Base-by-base conservation (phyloP, 2,329 filamentous ascomycete species). In the Trichoderma sp. region DNA sequence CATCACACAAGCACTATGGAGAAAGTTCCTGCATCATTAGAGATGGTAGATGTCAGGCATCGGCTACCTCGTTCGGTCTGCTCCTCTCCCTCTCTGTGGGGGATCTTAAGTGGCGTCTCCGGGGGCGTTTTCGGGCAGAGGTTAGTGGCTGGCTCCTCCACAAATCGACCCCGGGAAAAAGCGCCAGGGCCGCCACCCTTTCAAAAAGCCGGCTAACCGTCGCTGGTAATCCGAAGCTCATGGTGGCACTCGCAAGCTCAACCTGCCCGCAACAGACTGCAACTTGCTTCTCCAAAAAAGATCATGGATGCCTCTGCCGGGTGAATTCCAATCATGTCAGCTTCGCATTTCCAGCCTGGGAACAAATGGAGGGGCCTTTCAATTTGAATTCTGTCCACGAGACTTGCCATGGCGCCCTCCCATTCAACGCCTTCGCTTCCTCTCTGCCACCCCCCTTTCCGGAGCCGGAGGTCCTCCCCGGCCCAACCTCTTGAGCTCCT, bases 191-290 rank as follows among this genome's bases (percentile, higher is more conserved):
- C 28, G n/a, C 67, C 57, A 26, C 34, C 64, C 39, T 32, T 43
- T 28, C 39, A 43, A 28, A 47, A 62, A 34, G 18, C 63, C 62
- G 70, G 63, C 70, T 71, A 71, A 71, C 70, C 70, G 21, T 71
- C 70, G 28, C 9, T 68, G 70, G 70, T 71, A 71, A 71, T 32
- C 70, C 70, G 70, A 71, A 71, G 70, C 62, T 66, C 62, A 15
- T 21, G 11, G 60, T 71, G 68, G 60, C 68, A 39, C 60, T 26
- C 30, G 14, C 28, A 36, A 28, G 62, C 62, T 64, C 63, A 60
- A 47, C 39, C 34, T 57, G 60, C 30, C 68, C 30, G 47, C 12
- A 56, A 57, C 64, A 18, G 32, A 32, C 21, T 30, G 30, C 34
- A 28, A n/a, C 9, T 67, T 57, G 61, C 43, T 66, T 36, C 43